Conservation (phyloP, 2,329 filamentous ascomycete genomes). For the Monosporascus sp. region DNA sequence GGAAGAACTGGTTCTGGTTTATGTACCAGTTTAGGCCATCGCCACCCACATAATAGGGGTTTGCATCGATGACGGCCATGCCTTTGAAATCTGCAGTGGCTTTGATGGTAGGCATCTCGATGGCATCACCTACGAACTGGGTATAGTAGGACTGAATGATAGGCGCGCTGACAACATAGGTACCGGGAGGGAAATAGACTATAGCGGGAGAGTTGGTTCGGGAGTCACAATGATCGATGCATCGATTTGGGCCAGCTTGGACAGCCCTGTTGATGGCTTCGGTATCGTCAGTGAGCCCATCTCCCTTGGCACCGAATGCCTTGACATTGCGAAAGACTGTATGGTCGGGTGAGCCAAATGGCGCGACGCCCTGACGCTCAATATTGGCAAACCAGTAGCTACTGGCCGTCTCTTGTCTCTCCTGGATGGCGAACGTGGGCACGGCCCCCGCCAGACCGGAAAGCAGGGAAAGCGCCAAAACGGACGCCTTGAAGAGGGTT, state of each 20-base stretch:
- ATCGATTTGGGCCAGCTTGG: slow-evolving; percentile 64
- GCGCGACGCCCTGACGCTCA: slow-evolving; percentile 61
- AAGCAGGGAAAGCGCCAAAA: slow-evolving; percentile 22
- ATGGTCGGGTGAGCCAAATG: slow-evolving; percentile 59
- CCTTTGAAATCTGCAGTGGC: slow-evolving; percentile 67
- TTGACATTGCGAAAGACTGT: slow-evolving; percentile 72
- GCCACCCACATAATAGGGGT: slow-evolving; percentile 63
- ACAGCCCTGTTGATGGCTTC: slow-evolving; percentile 83
- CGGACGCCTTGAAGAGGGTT: slow-evolving; percentile 21
- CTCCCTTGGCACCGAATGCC: slow-evolving; percentile 68
- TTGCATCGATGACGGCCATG: slow-evolving; percentile 83
- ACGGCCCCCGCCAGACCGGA: slow-evolving; percentile 13
- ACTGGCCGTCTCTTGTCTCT: slow-evolving; percentile 28
- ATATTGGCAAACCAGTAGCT: slow-evolving; percentile 70
- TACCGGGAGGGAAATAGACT: slow-evolving; percentile 88
- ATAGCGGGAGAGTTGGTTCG: slow-evolving; percentile 78
- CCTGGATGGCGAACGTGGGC: slow-evolving; percentile 15
- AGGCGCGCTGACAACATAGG: slow-evolving; percentile 73
- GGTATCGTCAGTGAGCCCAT: slow-evolving; percentile 73
- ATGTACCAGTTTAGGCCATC: slow-evolving; percentile 67
- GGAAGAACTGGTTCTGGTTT: slow-evolving; percentile 82
- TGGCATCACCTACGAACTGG: slow-evolving; percentile 79
- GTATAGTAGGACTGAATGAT: slow-evolving; percentile 89
- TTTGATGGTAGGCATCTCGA: slow-evolving; percentile 69
- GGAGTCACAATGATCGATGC: slow-evolving; percentile 76